Evolutionary conservation across 768 basidiomycete species (phyloP).

Genomic region (Amanita phalloides): DNA sequence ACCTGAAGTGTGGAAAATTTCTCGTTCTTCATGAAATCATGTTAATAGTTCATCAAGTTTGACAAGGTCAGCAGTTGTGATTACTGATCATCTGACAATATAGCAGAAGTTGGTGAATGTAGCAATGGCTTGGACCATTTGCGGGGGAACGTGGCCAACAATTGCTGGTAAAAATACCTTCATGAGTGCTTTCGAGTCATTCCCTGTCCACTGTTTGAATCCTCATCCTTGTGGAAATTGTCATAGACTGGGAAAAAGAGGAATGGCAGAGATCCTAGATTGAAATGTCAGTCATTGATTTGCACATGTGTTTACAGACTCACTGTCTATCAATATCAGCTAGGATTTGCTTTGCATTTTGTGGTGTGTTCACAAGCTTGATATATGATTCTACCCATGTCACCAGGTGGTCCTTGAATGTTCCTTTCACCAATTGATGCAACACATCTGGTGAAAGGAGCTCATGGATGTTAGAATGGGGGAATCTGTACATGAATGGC

Average conservation of each 20-base stretch:
- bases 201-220: conserved; percentile 28
- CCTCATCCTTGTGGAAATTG: too few species aligned
- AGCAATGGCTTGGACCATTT: too few species aligned
- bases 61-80: neutral
- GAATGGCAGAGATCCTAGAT: conserved; percentile 10
- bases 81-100: too few species aligned
- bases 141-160: conserved; percentile 13
- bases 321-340: neutral
- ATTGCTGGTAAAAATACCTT: conserved; percentile 17
- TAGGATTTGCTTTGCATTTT: neutral
- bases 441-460: conserved; percentile 20
- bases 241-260: too few species aligned
- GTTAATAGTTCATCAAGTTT: neutral
- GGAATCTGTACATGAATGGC: neutral
- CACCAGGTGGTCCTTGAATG: conserved; percentile 28
- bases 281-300: neutral
- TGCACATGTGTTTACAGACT: neutral
- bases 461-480: conserved; percentile 19
- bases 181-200: conserved; percentile 27
- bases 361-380: conserved; percentile 12
- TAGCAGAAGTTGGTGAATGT: too few species aligned
- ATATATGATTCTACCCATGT: conserved; percentile 19
- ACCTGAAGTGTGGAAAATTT: neutral
- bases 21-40: neutral
- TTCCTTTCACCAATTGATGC: conserved; percentile 25